phyloP scores from a whole-genome alignment of 495 filamentous ascomycete genomes.

The Lophiotrema nucula region DNA sequence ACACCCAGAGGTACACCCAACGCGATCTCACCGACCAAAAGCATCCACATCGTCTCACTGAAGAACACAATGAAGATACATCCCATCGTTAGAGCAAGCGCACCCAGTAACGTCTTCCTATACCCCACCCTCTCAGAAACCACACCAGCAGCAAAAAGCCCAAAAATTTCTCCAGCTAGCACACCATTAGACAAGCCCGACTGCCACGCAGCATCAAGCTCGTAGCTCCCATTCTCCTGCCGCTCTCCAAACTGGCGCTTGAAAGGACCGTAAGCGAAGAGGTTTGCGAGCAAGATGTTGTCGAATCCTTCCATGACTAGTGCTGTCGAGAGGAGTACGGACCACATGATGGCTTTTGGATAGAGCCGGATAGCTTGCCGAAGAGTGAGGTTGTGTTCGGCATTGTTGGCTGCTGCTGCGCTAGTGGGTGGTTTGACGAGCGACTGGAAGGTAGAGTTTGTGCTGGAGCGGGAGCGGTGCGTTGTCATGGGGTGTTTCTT shows the following conservation, averaged over 20 bases:
- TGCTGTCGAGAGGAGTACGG: conserved; percentile 58
- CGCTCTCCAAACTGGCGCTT: not conserved
- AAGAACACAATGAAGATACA: conserved; percentile 77
- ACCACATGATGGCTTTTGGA: conserved; percentile 59
- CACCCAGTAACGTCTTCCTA: conserved; percentile 65
- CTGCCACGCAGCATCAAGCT: conserved; percentile 66
- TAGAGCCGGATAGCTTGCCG: conserved; percentile 40
- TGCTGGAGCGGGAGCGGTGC: no score
- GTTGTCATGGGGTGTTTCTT: no score
- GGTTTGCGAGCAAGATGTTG: not conserved
- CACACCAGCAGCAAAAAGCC: conserved; percentile 70
- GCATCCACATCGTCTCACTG: conserved; percentile 61
- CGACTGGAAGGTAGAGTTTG: no score
- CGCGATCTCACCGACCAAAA: conserved; percentile 71
- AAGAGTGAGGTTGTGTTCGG: conserved; percentile 1
- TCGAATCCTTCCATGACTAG: conserved; percentile 53
- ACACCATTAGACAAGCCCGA: conserved; percentile 68
- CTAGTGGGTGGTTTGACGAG: no score
- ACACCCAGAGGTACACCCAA: conserved; percentile 78
- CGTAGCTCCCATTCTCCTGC: not conserved
- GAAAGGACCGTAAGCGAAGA: conserved; percentile 1
- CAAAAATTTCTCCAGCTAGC: conserved; percentile 67
- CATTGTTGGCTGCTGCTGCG: not conserved
- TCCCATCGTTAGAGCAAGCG: conserved; percentile 59
- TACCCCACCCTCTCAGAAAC: conserved; percentile 77